A percentile compares a stretch with the other conserved stretches of the same genome.
Evolutionary conservation across 1,284 basidiomycete genomes (phyloP).

Genomic region (Xerocomus nothofagi): DNA sequence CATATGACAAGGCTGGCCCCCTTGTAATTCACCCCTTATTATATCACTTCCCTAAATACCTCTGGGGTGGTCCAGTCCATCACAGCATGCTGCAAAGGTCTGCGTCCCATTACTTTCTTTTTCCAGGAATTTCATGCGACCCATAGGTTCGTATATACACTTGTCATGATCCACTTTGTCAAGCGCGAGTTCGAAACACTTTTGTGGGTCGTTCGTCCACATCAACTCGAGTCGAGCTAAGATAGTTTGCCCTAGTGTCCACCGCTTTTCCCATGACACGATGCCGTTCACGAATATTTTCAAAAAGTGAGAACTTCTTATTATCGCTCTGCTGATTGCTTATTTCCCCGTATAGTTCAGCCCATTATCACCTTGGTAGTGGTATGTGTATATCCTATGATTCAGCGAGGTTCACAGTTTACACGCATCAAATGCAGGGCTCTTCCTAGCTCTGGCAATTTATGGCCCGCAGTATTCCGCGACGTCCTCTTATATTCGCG

Average conservation of each 20-base stretch:
- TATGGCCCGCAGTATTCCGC: constrained; percentile 74
- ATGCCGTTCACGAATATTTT: constrained; percentile 90
- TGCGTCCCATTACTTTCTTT: constrained; percentile 16
- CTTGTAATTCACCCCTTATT: constrained; percentile 89
- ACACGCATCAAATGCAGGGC: constrained; percentile 37
- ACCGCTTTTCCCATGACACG: constrained; percentile 93
- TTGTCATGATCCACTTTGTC: constrained; percentile 85
- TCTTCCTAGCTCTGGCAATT: constrained; percentile 76
- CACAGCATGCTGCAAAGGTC: constrained; percentile 82
- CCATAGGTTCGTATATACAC: constrained; percentile 70
- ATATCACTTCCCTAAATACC: constrained; percentile 68
- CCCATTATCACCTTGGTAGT: constrained; percentile 85
- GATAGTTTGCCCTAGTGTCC: constrained; percentile 55
- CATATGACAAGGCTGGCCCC: constrained; percentile 69
- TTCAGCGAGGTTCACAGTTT: not conserved
- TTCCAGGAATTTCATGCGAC: constrained; percentile 9
- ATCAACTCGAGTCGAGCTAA: not conserved
- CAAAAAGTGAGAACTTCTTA: constrained; percentile 69
- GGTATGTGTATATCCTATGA: constrained; percentile 42
- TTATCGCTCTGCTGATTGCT: not conserved
- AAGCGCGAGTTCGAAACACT: constrained; percentile 95
- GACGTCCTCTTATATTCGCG: constrained; percentile 59
- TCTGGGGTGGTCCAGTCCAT: constrained; percentile 69
- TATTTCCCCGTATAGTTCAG: constrained; percentile 55
- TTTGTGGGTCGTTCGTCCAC: constrained; percentile 54